Evolutionary conservation across 805 yeast genomes (phyloP).

Genomic region (Kregervanrija pseudodelftensis): DNA sequence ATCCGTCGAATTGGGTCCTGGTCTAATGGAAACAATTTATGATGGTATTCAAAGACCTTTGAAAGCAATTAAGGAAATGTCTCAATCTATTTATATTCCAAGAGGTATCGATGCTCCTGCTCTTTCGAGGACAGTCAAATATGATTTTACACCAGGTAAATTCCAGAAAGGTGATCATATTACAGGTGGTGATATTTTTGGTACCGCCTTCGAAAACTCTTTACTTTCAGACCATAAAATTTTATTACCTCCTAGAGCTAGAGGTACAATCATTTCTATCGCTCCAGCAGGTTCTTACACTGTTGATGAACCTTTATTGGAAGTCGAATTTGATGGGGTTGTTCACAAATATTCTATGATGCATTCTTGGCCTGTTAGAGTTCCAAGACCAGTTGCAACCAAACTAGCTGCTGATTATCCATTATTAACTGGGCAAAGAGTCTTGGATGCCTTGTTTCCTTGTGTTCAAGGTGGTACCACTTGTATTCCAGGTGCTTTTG

Average conservation of each 20-base stretch:
- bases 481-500: conserved; percentile 99
- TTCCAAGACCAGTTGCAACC: conserved; percentile 97
- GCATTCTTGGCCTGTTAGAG: conserved; percentile 99
- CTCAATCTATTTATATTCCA: conserved; percentile 94
- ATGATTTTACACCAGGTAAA: conserved; percentile 77
- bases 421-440: conserved; percentile 97
- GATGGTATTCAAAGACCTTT: conserved; percentile 99
- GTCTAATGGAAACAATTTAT: conserved; percentile 97
- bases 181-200: conserved; percentile 97
- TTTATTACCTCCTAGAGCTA: conserved; percentile 93
- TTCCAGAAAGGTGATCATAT: conserved; percentile 94
- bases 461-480: conserved; percentile 99
- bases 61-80: conserved; percentile 78
- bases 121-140: conserved; percentile 70
- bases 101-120: conserved; percentile 98
- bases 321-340: conserved; percentile 91
- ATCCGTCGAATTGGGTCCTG: conserved; percentile 98
- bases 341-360: conserved; percentile 79
- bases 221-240: conserved; percentile 88
- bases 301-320: conserved; percentile 83
- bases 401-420: conserved; percentile 92
- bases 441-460: conserved; percentile 93
- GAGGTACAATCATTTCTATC: conserved; percentile 90
- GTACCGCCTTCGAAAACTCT: conserved; percentile 90
- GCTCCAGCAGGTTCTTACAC: conserved; percentile 89